Percentiles rank a stretch among this genome's conserved stretches.
Evolutionary conservation across 208 protist species (phyloP).

Genomic region (Hexamita inflata): DNA sequence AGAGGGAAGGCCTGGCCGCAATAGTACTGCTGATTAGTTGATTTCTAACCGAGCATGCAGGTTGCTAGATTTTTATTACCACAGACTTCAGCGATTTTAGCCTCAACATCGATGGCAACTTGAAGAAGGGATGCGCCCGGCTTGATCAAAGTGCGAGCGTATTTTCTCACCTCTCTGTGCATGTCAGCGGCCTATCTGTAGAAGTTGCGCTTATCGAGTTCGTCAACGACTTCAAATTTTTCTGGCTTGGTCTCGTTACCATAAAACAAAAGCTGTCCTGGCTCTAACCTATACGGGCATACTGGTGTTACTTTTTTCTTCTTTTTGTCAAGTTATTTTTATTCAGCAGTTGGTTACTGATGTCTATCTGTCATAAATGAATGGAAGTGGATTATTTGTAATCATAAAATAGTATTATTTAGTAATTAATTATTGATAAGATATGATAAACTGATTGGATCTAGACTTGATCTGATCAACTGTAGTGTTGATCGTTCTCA

Average conservation of each 20-base stretch:
- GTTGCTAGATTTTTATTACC: neutral
- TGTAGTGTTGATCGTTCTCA: too few relatives aligned
- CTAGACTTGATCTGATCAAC: too few relatives aligned
- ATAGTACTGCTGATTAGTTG: constrained; percentile 9
- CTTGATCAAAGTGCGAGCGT: constrained; percentile 4
- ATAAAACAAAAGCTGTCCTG: neutral
- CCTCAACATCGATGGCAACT: constrained; percentile 23
- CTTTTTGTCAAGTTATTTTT: too few relatives aligned
- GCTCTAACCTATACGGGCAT: too few relatives aligned
- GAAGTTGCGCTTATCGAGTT: neutral
- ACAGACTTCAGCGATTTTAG: neutral
- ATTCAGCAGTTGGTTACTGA: too few relatives aligned
- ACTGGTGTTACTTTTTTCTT: too few relatives aligned
- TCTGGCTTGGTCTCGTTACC: neutral
- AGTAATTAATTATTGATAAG: too few relatives aligned
- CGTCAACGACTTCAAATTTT: neutral
- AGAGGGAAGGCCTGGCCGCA: constrained; percentile 40
- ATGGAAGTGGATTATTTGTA: too few relatives aligned
- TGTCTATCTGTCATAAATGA: too few relatives aligned
- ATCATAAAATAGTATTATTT: too few relatives aligned
- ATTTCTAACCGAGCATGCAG: too few relatives aligned
- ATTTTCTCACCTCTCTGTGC: constrained; percentile 29
- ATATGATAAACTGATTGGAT: too few relatives aligned
- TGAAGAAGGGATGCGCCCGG: constrained; percentile 24
- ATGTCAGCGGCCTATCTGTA: constrained; percentile 32